phyloP scores from a whole-genome alignment of 306 rosid species.

The Glycyrrhiza uralensis region DNA sequence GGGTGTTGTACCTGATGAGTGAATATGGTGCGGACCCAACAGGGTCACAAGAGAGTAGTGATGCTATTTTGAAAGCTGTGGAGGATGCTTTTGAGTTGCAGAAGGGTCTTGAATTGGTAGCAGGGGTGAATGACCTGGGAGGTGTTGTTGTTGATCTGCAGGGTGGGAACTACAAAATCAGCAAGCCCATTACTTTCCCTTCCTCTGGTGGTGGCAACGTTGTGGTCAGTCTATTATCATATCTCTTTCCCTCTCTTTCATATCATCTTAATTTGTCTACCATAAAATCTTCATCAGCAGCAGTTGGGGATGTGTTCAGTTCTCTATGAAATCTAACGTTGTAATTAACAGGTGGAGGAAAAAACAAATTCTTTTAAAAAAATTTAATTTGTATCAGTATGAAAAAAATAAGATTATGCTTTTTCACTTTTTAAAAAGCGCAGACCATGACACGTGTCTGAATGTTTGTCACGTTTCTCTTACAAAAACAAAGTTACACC shows the following conservation, averaged over 20 bases:
- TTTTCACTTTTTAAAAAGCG: too few relatives aligned
- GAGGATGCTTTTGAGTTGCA: constrained; percentile 39
- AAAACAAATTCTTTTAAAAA: too few relatives aligned
- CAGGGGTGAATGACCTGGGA: constrained; percentile 56
- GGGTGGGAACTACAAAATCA: constrained; percentile 60
- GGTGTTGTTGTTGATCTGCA: constrained; percentile 58
- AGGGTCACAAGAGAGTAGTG: constrained; percentile 52
- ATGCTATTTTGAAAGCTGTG: constrained; percentile 40
- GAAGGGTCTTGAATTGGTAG: constrained; percentile 41
- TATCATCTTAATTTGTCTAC: background rate
- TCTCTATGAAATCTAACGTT: background rate
- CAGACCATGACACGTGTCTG: background rate
- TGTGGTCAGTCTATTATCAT: constrained; percentile 64
- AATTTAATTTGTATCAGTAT: too few relatives aligned
- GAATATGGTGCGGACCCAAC: constrained; percentile 70
- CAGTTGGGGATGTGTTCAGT: background rate
- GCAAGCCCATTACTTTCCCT: constrained; percentile 54
- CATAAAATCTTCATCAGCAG: background rate
- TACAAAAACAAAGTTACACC: too few relatives aligned
- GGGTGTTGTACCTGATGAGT: constrained; percentile 44
- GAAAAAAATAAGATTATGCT: too few relatives aligned
- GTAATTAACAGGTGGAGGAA: background rate
- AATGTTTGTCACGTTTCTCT: background rate
- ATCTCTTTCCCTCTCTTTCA: background rate
- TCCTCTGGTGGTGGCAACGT: constrained; percentile 51